A percentile compares a stretch with the other conserved stretches of the same genome.
phyloP scores from a whole-genome alignment of 2,329 filamentous ascomycete species.

The Trichoderma atrobrunneum region DNA sequence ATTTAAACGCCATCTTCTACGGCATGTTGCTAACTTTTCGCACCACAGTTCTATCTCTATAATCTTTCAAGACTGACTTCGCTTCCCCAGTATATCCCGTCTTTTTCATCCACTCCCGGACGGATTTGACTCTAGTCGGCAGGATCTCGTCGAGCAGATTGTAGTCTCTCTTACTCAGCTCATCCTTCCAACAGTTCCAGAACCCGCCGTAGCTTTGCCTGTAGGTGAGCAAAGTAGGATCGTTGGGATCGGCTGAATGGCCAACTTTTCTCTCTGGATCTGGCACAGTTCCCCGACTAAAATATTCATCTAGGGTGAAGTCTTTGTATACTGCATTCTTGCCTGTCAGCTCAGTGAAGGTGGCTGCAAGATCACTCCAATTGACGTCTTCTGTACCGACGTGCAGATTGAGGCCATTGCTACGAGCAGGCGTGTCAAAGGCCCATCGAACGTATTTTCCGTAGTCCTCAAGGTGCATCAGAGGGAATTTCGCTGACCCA shows the following conservation, averaged over 20 bases:
- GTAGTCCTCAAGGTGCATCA: background rate
- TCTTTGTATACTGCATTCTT: background rate
- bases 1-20: too few relatives aligned
- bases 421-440: background rate
- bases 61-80: background rate
- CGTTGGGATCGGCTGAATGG: background rate
- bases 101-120: background rate
- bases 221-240: background rate
- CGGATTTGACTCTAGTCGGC: background rate
- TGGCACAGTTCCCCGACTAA: background rate
- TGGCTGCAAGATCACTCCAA: background rate
- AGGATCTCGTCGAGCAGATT: background rate
- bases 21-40: background rate
- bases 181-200: conserved; percentile 4
- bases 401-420: background rate
- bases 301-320: background rate
- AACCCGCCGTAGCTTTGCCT: background rate
- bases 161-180: background rate
- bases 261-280: background rate
- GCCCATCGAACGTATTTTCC: background rate
- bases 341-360: background rate
- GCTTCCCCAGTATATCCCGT: background rate
- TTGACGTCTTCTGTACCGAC: background rate
- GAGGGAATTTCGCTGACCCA: background rate
- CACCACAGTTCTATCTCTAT: background rate